Evolutionary conservation across 208 protist species (phyloP), one percentile per base, ranked within the genome.

Genomic region (Novymonas esmeraldas): DNA sequence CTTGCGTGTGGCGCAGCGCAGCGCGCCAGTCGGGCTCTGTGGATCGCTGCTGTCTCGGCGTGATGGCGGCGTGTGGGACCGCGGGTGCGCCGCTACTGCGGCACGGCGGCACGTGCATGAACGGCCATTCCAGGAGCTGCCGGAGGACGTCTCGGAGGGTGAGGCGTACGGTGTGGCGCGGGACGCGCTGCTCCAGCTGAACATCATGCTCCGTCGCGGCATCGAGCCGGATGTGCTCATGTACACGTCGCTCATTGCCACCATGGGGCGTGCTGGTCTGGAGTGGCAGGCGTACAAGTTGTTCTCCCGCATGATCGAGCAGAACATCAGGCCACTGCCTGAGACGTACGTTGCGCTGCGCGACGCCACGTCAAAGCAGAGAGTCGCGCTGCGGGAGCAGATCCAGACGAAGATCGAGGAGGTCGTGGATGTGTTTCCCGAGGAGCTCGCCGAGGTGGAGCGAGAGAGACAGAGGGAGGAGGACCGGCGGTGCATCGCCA

Each of bases 211-310:
- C n/a, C 82, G 83, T 9, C 87, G 87, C 45, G 91, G 90, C 6
- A 93, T 97, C 49, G 86, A 95, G 64, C 91, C 91, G 10, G 92
- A 97, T 61, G 91, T 82, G 34, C 77, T 95, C 36, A 96, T 94
- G 88, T 97, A 97, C 84, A 97, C 89, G n/a, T 85, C 86, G 1
- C 81, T 97, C 38, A 96, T 97, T 58, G 70, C 78, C 22, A 95
- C 82, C 38, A 97, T 97, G 94, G 94, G 79, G 22, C 74, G 79
- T 1, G 91, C 91, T 10, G 72, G 82, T 7, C 64, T 96, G 36
- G 94, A 97, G 82, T 96, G 91, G 89, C 91, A 96, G 82, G 94
- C 94, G 28, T 97, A 96, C 73, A 97, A 97, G 71, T 79, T 97
- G 22, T 97, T 97, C 65, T 95, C 91, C 14, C 84, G 94, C 38